Evolutionary conservation across 2,329 filamentous ascomycete species (phyloP).

Genomic region (Ramularia collo-cygni): DNA sequence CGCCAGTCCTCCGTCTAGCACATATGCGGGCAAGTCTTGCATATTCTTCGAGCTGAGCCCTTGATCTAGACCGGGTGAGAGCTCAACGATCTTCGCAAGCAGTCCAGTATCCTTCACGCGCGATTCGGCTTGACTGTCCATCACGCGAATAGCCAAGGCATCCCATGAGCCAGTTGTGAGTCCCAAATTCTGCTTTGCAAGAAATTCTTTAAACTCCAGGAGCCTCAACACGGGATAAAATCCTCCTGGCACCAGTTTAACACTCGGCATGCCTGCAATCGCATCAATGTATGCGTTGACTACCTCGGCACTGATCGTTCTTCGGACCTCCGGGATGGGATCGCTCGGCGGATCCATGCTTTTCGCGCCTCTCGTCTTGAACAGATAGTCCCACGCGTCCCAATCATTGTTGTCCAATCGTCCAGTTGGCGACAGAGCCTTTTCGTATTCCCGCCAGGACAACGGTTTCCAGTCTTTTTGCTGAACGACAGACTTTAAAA

Average conservation of each 20-base stretch:
- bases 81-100: slow-evolving; percentile 20
- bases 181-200: slow-evolving; percentile 25
- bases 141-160: slow-evolving; percentile 42
- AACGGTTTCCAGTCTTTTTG: slow-evolving; percentile 25
- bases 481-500: slow-evolving; percentile 30
- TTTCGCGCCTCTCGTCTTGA: slow-evolving; percentile 21
- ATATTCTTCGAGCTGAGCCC: slow-evolving; percentile 34
- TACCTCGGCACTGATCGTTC: slow-evolving; percentile 53
- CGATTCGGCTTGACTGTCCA: slow-evolving; percentile 44
- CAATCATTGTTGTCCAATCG: slow-evolving; percentile 24
- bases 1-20: slow-evolving; percentile 39
- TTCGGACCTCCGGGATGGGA: slow-evolving; percentile 25
- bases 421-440: slow-evolving; percentile 13
- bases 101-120: slow-evolving; percentile 27
- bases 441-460: slow-evolving; percentile 38
- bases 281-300: slow-evolving; percentile 50
- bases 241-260: slow-evolving; percentile 17
- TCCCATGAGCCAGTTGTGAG: slow-evolving; percentile 40
- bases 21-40: slow-evolving; percentile 31
- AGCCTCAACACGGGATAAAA: slow-evolving; percentile 28
- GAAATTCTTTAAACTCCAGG: slow-evolving; percentile 18
- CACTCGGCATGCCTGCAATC: slow-evolving; percentile 36
- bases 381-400: slow-evolving; percentile 25
- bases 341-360: slow-evolving; percentile 15
- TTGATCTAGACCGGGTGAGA: slow-evolving; percentile 36